Evolutionary conservation across 257 asterid species (phyloP), one percentile per base, ranked within the genome.

Genomic region (Echites panduratus): DNA sequence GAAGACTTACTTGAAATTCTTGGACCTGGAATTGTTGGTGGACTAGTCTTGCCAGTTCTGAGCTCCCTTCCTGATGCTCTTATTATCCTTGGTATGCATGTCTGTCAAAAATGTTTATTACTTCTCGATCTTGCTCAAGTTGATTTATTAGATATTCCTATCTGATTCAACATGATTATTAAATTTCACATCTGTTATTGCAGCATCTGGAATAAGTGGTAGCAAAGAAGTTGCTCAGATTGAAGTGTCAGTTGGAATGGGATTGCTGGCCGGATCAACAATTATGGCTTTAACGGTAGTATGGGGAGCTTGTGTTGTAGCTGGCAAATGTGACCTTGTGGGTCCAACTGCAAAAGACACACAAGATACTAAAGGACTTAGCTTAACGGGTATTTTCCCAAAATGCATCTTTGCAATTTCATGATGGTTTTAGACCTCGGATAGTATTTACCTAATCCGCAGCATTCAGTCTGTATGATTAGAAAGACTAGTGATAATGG

Each of bases 11-110:
- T 83, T 68, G 81, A 77, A 43, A 81, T 86, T 8, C 82, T 82
- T 11, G 96, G 96, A 0, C 91, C 96, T 0, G 84, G 89, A 3
- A 77, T 89, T 1, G 74, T 89, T 27, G 96, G 96, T 56, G 89
- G 79, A 22, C 85, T 91, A 43, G 58, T 89, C 84, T 82, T 89
- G 73, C 96, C 89, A 70, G 12, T 89, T 9, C 89, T 89, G 13
- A 85, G 91, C 75, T 64, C 83, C 0, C 66, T 87, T 70, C 96
- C 93, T 16, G 93, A 89, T 32, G 85, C 86, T 44, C 66, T 82
- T 63, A 17, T 89, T 73, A 66, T 89, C 73, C 89, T 89, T 38
- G 89, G 96, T 89, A 26, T 69, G 56, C 29, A 52, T 17, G 9
- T n/a, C 6, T 2, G 65, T 27, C 7, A 26, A 12, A 24, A 29